These are phyloP conservation scores for Stachybotrys elegans DNA, from an alignment of 2,329 filamentous ascomycete genomes.

Conservation along the genomic window DNA sequence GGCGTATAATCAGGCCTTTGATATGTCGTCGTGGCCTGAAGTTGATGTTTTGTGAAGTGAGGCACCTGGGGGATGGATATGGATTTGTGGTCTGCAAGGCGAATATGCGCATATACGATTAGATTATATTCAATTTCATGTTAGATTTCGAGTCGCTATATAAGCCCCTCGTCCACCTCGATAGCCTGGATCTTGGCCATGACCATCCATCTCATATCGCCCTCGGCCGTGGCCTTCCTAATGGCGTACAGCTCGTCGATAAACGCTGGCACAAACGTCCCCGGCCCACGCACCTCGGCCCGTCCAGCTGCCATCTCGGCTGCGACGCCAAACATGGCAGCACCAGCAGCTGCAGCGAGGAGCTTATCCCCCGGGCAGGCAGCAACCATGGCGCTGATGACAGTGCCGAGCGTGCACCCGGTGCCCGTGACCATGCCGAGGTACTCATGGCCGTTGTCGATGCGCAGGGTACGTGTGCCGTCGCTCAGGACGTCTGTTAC, in stretches of 20 bases:
- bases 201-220: slow-evolving; percentile 46
- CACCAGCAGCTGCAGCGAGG: slow-evolving; percentile 65
- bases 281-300: slow-evolving; percentile 67
- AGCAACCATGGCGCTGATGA: slow-evolving; percentile 70
- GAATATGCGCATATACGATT: no score
- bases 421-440: slow-evolving; percentile 71
- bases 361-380: slow-evolving; percentile 59
- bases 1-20: no score
- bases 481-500: slow-evolving; percentile 72
- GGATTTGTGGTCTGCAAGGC: no score
- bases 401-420: slow-evolving; percentile 81
- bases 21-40: no score
- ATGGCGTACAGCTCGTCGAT: slow-evolving; percentile 63
- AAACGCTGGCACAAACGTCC: slow-evolving; percentile 81
- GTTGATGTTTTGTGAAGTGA: no score
- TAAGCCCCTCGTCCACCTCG: slow-evolving; percentile 14
- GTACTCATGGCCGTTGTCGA: slow-evolving; percentile 72
- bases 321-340: slow-evolving; percentile 71
- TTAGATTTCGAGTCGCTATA: neutral
- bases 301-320: slow-evolving; percentile 65
- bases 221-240: slow-evolving; percentile 41
- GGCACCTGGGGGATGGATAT: no score
- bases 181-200: slow-evolving; percentile 43
- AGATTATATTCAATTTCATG: no score
- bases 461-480: slow-evolving; percentile 58